Evolutionary conservation across 2,329 filamentous ascomycete genomes (phyloP).

Genomic region (Diplodia seriata): DNA sequence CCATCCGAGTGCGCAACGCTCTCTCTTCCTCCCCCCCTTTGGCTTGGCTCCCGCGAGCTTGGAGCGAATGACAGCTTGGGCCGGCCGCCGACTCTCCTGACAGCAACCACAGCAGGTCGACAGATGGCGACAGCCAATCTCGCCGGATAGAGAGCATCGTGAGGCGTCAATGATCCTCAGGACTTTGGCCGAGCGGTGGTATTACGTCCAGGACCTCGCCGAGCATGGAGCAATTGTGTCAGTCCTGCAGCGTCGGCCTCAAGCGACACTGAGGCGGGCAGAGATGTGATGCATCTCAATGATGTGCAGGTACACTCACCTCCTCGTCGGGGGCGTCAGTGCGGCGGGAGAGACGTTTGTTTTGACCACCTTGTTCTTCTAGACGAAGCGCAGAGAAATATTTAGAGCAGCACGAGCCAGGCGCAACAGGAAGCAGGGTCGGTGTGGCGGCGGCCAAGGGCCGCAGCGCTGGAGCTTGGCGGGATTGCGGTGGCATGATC

Average conservation of each 20-base stretch:
- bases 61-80: neutral
- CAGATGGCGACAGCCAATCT: constrained; percentile 3
- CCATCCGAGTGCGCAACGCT: constrained; percentile 24
- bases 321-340: constrained; percentile 16
- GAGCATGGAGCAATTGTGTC: constrained; percentile 10
- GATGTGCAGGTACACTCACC: constrained; percentile 26
- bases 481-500: constrained; percentile 29
- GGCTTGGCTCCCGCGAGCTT: constrained; percentile 25
- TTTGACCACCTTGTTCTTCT: constrained; percentile 7
- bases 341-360: constrained; percentile 17
- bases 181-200: constrained; percentile 27
- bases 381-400: constrained; percentile 18
- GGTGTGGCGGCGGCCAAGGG: constrained; percentile 22
- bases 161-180: constrained; percentile 14
- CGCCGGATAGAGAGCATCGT: neutral
- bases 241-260: constrained; percentile 1
- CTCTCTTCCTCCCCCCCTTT: neutral
- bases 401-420: constrained; percentile 30
- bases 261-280: constrained; percentile 3
- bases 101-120: constrained; percentile 1
- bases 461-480: constrained; percentile 26
- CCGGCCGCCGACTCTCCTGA: constrained; percentile 16
- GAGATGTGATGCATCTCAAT: constrained; percentile 27
- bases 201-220: constrained; percentile 17
- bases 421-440: constrained; percentile 21